Percentiles rank a stretch among this genome's conserved stretches.
Conservation (phyloP, 176 grass and related monocot genomes). For the Musa schizocarpa region DNA sequence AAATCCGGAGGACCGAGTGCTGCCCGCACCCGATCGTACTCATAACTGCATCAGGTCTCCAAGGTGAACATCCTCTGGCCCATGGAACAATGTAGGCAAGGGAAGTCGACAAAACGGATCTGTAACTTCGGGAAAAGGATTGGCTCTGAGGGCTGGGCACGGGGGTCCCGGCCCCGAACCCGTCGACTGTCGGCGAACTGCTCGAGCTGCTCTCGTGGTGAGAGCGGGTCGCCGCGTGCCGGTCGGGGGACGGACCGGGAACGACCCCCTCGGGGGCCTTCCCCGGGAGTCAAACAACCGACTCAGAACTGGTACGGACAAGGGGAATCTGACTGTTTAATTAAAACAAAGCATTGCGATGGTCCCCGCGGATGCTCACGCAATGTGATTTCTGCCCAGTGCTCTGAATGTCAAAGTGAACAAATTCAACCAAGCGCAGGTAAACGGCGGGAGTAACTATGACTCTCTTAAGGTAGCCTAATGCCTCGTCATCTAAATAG, state of each 20-base stretch:
- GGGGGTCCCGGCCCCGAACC: constrained; percentile 30
- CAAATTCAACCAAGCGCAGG: constrained; percentile 42
- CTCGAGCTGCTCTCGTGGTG: no score
- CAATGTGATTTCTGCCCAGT: no score
- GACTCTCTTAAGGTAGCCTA: constrained; percentile 50
- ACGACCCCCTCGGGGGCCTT: constrained; percentile 30
- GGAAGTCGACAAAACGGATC: constrained; percentile 48
- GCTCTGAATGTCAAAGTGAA: constrained; percentile 48
- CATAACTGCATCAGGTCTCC: no score
- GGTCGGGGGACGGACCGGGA: no score
- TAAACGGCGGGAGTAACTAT: constrained; percentile 51
- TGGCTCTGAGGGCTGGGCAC: constrained; percentile 42
- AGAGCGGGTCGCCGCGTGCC: no score
- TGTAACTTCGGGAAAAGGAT: constrained; percentile 48
- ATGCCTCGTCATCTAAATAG: no score
- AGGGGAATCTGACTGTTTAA: constrained; percentile 49
- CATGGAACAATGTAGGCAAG: constrained; percentile 49
- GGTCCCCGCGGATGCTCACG: no score
- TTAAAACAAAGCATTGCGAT: constrained; percentile 55
- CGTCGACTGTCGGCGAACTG: no score
- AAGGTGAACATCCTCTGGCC: no score
- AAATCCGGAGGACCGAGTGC: no score
- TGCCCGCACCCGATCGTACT: no score
- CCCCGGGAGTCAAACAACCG: constrained; percentile 33
- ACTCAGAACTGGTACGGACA: constrained; percentile 39